Conservation (phyloP, 495 filamentous ascomycete genomes). For the Lasiosphaeris hirsuta region DNA sequence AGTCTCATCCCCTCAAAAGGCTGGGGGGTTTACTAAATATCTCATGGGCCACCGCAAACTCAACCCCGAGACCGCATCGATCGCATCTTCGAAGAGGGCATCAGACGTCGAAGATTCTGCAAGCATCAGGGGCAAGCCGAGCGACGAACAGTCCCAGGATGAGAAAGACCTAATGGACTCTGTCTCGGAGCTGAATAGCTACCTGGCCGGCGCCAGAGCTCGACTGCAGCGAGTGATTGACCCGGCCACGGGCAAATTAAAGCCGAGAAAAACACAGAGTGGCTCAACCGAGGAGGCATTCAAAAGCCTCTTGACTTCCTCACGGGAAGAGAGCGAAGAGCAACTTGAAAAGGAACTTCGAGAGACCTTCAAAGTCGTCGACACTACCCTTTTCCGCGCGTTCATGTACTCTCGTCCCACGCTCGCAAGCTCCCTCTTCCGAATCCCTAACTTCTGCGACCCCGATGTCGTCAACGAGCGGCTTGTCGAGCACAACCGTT, state of each 20-base stretch:
- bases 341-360: slow-evolving; percentile 68
- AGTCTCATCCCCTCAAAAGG: slow-evolving; percentile 41
- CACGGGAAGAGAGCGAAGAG: slow-evolving; percentile 50
- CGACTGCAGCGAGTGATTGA: slow-evolving; percentile 80
- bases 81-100: slow-evolving; percentile 53
- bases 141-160: slow-evolving; percentile 53
- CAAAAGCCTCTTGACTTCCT: slow-evolving; percentile 43
- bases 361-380: slow-evolving; percentile 74
- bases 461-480: slow-evolving; percentile 92
- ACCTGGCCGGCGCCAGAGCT: slow-evolving; percentile 77
- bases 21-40: slow-evolving; percentile 47
- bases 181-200: slow-evolving; percentile 75
- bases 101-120: slow-evolving; percentile 49
- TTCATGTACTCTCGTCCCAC: slow-evolving; percentile 88
- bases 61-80: slow-evolving; percentile 61
- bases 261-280: slow-evolving; percentile 52
- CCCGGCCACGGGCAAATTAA: slow-evolving; percentile 67
- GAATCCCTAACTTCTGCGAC: slow-evolving; percentile 95
- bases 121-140: slow-evolving; percentile 36
- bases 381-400: slow-evolving; percentile 89
- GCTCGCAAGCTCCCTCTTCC: slow-evolving; percentile 84
- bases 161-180: slow-evolving; percentile 79
- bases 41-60: slow-evolving; percentile 50
- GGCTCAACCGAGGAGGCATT: slow-evolving; percentile 53
- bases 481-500: slow-evolving; percentile 81